A percentile compares a stretch with the other conserved stretches of the same genome.
Evolutionary conservation across 371 early-diverging fungal species (phyloP).

Genomic region (Mortierella sp.): DNA sequence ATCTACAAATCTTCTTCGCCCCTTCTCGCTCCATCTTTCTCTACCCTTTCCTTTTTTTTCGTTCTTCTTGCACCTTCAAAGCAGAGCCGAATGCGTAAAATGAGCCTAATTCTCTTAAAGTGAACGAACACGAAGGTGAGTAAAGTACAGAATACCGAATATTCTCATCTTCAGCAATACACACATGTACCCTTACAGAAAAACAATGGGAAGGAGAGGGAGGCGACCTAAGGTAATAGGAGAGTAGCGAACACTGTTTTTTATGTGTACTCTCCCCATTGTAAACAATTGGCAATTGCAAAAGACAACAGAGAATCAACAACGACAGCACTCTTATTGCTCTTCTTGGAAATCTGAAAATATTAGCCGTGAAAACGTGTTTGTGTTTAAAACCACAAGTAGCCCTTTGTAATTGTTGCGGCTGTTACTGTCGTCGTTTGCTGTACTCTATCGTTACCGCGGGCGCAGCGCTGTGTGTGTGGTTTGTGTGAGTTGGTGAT

Average conservation of each 20-base stretch:
- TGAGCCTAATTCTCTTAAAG: not conserved
- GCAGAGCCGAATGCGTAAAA: too few relatives aligned
- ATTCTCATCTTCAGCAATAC: not conserved
- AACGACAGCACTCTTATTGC: not conserved
- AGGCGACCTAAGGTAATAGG: too few relatives aligned
- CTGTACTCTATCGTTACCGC: not conserved
- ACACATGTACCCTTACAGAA: not conserved
- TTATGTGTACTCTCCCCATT: too few relatives aligned
- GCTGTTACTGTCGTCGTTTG: not conserved
- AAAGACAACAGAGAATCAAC: too few relatives aligned
- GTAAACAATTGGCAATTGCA: too few relatives aligned
- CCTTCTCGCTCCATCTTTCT: too few relatives aligned
- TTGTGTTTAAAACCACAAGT: not conserved
- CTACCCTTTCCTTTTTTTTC: too few relatives aligned
- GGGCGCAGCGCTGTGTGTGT: too few relatives aligned
- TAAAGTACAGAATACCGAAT: not conserved
- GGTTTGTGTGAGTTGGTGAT: not conserved
- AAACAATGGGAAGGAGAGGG: too few relatives aligned
- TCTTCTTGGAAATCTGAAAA: not conserved
- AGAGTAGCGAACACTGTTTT: too few relatives aligned
- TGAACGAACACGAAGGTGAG: not conserved
- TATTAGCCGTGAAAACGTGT: not conserved
- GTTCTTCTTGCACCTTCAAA: too few relatives aligned
- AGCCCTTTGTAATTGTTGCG: not conserved
- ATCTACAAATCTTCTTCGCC: too few relatives aligned